Conservation (phyloP, 164 flowering plant species). For the Litsea cubeba region DNA sequence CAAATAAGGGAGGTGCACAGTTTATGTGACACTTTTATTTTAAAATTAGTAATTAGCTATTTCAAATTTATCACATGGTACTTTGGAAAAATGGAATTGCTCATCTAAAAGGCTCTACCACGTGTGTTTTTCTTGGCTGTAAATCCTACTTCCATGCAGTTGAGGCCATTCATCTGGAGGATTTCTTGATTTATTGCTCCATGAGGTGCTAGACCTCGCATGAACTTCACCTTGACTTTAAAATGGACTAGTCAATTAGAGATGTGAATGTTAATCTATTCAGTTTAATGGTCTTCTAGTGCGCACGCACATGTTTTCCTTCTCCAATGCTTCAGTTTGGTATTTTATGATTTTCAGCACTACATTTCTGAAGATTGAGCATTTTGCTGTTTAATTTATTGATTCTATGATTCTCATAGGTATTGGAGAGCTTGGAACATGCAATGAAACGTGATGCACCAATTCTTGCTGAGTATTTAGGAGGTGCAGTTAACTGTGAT, state of each 20-base stretch:
- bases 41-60: too few relatives aligned
- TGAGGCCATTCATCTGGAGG: too few relatives aligned
- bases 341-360: background rate
- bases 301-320: background rate
- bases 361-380: background rate
- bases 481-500: constrained; percentile 94
- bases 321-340: background rate
- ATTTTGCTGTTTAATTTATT: background rate
- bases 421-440: constrained; percentile 96
- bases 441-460: constrained; percentile 93
- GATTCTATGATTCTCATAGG: constrained; percentile 31
- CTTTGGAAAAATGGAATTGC: too few relatives aligned
- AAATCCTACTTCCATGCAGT: too few relatives aligned
- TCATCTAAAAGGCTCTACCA: too few relatives aligned
- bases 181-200: too few relatives aligned
- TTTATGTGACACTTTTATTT: too few relatives aligned
- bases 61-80: too few relatives aligned
- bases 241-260: background rate
- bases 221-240: too few relatives aligned
- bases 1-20: too few relatives aligned
- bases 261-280: background rate
- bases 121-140: too few relatives aligned
- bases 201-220: too few relatives aligned
- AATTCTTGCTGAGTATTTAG: constrained; percentile 84
- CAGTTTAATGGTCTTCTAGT: background rate